These are phyloP conservation scores for Ustulina deusta DNA, from an alignment of 2,329 filamentous ascomycete genomes.

Conservation along the genomic window DNA sequence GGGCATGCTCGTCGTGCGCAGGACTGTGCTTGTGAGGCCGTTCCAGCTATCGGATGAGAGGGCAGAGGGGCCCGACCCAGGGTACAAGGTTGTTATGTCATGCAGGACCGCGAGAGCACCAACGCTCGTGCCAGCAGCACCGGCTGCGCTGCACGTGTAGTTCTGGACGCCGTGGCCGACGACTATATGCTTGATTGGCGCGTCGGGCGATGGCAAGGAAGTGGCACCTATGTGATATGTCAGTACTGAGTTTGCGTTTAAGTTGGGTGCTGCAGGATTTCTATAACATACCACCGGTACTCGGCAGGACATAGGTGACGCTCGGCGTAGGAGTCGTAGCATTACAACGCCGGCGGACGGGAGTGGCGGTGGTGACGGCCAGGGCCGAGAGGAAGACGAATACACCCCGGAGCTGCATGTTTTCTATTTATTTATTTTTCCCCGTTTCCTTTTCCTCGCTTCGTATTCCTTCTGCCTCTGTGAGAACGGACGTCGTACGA, in stretches of 20 bases:
- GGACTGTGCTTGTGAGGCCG: slow-evolving; percentile 55
- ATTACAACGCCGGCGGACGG: slow-evolving; percentile 42
- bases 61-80: slow-evolving; percentile 55
- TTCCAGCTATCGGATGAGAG: slow-evolving; percentile 56
- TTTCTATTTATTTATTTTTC: slow-evolving; percentile 18
- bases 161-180: slow-evolving; percentile 76
- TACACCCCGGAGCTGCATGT: slow-evolving; percentile 48
- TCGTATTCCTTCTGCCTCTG: background rate
- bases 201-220: slow-evolving; percentile 60
- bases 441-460: slow-evolving; percentile 1
- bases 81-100: slow-evolving; percentile 67
- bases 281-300: slow-evolving; percentile 50
- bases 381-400: slow-evolving; percentile 47
- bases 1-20: slow-evolving; percentile 59
- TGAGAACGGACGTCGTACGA: slow-evolving; percentile 16
- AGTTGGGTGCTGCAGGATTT: slow-evolving; percentile 31
- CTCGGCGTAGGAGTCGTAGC: slow-evolving; percentile 26
- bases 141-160: slow-evolving; percentile 67
- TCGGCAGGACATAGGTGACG: slow-evolving; percentile 54
- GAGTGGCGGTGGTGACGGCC: slow-evolving; percentile 46
- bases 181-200: slow-evolving; percentile 65
- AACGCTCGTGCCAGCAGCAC: slow-evolving; percentile 54
- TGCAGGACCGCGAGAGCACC: slow-evolving; percentile 72
- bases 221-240: slow-evolving; percentile 47
- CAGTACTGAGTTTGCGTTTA: background rate